A percentile compares a stretch with the other conserved stretches of the same genome.
These are phyloP conservation scores for Botrytis hyacinthi DNA, from an alignment of 2,329 filamentous ascomycete species.

Conservation along the genomic window DNA sequence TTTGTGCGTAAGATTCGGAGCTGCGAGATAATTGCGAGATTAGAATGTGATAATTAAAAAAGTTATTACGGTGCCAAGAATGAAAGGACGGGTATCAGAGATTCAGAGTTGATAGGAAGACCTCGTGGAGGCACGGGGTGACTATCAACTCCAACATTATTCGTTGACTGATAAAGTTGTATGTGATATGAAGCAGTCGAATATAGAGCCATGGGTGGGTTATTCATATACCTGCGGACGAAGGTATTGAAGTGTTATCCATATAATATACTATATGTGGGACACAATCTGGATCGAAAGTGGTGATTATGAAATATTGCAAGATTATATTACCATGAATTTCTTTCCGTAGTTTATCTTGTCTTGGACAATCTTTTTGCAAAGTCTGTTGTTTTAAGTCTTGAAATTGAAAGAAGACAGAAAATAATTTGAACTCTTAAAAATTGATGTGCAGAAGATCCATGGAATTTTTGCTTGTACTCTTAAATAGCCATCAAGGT, in stretches of 20 bases:
- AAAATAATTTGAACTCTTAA: background rate
- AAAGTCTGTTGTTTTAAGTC: background rate
- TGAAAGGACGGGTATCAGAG: background rate
- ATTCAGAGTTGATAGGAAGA: background rate
- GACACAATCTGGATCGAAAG: background rate
- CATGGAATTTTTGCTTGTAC: background rate
- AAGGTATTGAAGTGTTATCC: background rate
- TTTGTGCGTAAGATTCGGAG: background rate
- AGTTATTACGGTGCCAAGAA: background rate
- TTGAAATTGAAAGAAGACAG: background rate
- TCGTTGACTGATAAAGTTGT: background rate
- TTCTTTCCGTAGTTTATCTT: background rate
- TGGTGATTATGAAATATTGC: background rate
- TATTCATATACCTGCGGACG: background rate
- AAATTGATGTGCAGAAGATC: background rate
- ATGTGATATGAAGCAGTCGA: background rate
- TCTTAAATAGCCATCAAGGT: conserved; percentile 17
- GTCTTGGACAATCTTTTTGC: background rate
- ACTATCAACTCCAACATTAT: background rate
- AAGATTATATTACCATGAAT: conserved; percentile 9
- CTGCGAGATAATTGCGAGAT: background rate
- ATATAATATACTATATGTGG: background rate
- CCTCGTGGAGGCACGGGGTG: background rate
- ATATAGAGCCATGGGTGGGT: background rate
- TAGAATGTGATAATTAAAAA: background rate